These are phyloP conservation scores for Aspergillus pseudoterreus DNA, from an alignment of 2,329 filamentous ascomycete species.

Conservation along the genomic window DNA sequence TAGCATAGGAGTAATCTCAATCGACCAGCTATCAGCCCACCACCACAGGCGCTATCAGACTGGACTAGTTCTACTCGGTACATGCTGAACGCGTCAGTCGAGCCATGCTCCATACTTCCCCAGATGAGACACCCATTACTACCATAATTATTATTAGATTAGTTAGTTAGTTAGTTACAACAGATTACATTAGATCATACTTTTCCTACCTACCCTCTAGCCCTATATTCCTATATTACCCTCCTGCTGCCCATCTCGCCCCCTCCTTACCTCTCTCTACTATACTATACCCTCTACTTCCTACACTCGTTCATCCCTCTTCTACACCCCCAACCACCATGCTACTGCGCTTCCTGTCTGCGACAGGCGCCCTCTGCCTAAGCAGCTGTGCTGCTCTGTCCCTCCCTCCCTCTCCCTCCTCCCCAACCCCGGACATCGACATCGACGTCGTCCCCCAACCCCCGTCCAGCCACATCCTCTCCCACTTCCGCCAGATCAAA, in stretches of 20 bases:
- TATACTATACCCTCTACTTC: not conserved
- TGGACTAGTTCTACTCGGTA: too few relatives aligned
- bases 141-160: too few relatives aligned
- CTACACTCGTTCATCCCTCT: not conserved
- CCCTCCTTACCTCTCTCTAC: not conserved
- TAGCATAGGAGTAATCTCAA: too few relatives aligned
- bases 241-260: not conserved
- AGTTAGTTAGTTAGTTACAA: too few relatives aligned
- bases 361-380: constrained; percentile 6
- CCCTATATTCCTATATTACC: not conserved
- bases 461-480: not conserved
- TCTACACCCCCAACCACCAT: constrained; percentile 3
- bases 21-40: too few relatives aligned
- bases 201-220: not conserved
- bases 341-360: constrained; percentile 14
- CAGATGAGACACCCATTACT: too few relatives aligned
- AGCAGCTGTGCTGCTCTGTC: constrained; percentile 8
- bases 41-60: too few relatives aligned
- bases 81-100: too few relatives aligned
- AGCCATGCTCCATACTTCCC: too few relatives aligned
- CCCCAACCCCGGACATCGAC: not conserved
- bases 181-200: too few relatives aligned
- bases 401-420: not conserved
- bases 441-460: not conserved
- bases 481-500: constrained; percentile 10